These are phyloP conservation scores for Kwoniella pini DNA, from an alignment of 768 basidiomycete species.

Conservation along the genomic window DNA sequence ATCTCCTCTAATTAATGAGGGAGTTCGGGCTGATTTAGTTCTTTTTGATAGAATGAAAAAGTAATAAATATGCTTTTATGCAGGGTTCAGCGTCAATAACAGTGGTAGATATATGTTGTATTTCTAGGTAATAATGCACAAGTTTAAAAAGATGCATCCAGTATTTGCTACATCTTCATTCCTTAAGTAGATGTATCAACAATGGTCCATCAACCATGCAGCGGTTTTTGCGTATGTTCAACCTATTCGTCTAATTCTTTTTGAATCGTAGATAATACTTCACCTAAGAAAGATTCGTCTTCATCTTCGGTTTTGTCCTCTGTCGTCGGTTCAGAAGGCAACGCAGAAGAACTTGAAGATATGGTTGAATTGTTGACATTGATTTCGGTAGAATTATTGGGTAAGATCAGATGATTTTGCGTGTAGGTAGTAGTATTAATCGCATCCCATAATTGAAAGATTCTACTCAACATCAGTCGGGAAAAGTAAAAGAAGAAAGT, in stretches of 20 bases:
- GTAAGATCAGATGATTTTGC: constrained; percentile 13
- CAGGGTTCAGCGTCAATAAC: no score
- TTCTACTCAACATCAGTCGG: constrained; percentile 1
- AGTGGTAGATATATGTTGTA: no score
- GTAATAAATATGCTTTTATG: background rate
- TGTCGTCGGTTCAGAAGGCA: no score
- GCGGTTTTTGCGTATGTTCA: background rate
- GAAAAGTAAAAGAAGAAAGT: no score
- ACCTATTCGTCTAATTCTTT: constrained; percentile 1
- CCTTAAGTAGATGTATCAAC: background rate
- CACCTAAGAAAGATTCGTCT: constrained; percentile 8
- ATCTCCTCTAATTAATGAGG: background rate
- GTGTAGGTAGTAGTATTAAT: constrained; percentile 17
- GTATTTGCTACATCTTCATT: no score
- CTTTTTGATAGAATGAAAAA: constrained; percentile 14
- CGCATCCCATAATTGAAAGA: constrained; percentile 20
- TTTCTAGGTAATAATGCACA: no score
- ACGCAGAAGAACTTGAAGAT: no score
- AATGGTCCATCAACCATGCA: background rate
- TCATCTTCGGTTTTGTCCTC: background rate
- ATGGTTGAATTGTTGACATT: background rate
- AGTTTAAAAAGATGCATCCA: no score
- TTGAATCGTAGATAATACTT: background rate
- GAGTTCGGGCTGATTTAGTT: no score
- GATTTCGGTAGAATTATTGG: background rate